Conservation (phyloP, 352 stramenopile species). For the Phytophthora capsici region DNA sequence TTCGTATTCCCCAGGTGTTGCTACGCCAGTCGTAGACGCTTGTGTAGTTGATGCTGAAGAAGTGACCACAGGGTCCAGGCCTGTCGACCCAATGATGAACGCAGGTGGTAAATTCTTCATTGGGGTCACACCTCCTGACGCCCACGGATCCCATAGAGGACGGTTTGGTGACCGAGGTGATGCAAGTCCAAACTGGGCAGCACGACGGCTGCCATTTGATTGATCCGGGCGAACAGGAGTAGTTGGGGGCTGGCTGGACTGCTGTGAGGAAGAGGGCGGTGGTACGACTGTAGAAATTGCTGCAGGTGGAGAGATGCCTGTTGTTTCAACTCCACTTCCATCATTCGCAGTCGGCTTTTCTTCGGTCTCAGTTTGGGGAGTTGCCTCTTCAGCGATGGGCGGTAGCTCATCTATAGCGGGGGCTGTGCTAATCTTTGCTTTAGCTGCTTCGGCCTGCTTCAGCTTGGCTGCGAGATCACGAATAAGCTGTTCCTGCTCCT, state of each 20-base stretch:
- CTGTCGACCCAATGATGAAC: slow-evolving; percentile 41
- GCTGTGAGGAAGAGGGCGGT: background rate
- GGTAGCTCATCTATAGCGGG: slow-evolving; percentile 30
- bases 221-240: slow-evolving; percentile 7
- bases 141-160: slow-evolving; percentile 58
- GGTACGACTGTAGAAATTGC: background rate
- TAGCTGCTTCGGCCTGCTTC: slow-evolving; percentile 32
- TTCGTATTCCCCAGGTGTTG: slow-evolving; percentile 33
- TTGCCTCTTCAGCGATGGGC: slow-evolving; percentile 34
- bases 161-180: slow-evolving; percentile 40
- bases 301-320: background rate
- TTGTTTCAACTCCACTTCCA: background rate
- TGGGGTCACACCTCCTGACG: slow-evolving; percentile 39
- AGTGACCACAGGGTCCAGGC: slow-evolving; percentile 29
- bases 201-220: slow-evolving; percentile 10
- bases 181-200: slow-evolving; percentile 27
- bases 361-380: slow-evolving; percentile 4
- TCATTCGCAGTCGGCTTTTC: background rate
- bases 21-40: background rate
- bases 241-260: background rate
- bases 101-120: slow-evolving; percentile 46
- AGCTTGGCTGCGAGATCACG: slow-evolving; percentile 45
- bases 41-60: slow-evolving; percentile 21
- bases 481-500: slow-evolving; percentile 57
- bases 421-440: slow-evolving; percentile 9